phyloP scores from a whole-genome alignment of 2,329 filamentous ascomycete genomes.

The Colletotrichum godetiae region DNA sequence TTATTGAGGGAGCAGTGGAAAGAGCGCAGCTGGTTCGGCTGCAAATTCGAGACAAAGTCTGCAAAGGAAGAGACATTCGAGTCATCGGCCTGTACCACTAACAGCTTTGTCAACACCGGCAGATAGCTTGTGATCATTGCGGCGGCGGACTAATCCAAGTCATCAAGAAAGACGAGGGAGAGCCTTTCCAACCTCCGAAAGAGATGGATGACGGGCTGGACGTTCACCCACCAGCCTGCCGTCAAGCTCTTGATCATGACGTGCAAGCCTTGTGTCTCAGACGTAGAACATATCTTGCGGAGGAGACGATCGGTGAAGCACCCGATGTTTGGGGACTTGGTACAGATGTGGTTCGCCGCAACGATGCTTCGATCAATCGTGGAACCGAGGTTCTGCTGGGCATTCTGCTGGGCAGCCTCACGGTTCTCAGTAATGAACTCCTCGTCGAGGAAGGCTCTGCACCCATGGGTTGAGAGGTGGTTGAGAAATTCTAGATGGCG shows the following conservation, averaged over 20 bases:
- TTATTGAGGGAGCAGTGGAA: slow-evolving; percentile 1
- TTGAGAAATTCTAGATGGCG: neutral
- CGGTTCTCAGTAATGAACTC: neutral
- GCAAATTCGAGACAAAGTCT: neutral
- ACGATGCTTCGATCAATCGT: neutral
- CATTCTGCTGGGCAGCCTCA: neutral
- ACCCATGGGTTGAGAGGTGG: neutral
- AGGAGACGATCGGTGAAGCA: neutral
- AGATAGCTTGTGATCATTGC: neutral
- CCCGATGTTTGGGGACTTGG: neutral
- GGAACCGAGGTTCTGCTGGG: neutral
- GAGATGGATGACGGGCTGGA: neutral
- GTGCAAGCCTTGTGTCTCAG: neutral
- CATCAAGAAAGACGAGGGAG: neutral
- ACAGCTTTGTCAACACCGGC: neutral
- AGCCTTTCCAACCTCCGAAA: neutral
- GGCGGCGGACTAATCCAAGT: neutral
- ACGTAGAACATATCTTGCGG: neutral
- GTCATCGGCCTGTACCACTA: neutral
- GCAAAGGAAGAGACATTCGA: neutral
- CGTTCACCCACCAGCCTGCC: neutral
- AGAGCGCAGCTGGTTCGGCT: neutral
- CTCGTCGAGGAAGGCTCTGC: neutral
- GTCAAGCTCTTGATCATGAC: slow-evolving; percentile 6
- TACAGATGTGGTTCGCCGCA: neutral